These are phyloP conservation scores for Coniochaeta pulveracea DNA, from an alignment of 2,329 filamentous ascomycete species.

Conservation along the genomic window DNA sequence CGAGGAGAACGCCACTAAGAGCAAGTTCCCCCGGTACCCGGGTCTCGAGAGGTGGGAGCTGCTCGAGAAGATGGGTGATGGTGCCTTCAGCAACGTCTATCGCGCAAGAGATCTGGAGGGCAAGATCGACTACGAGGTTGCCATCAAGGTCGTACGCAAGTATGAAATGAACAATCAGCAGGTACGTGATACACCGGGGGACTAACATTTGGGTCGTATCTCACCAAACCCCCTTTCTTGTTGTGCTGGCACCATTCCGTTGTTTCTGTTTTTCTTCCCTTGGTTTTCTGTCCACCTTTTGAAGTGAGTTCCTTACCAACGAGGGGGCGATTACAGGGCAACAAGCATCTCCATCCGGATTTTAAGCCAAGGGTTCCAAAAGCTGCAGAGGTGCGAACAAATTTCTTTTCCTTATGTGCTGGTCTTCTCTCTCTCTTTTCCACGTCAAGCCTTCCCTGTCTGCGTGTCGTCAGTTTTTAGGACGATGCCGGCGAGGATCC, in stretches of 20 bases:
- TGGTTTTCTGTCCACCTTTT: constrained; percentile 16
- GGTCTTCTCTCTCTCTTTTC: constrained; percentile 13
- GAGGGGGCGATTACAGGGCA: constrained; percentile 54
- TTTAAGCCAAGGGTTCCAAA: constrained; percentile 84
- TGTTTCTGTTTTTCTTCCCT: constrained; percentile 12
- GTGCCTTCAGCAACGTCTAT: constrained; percentile 98
- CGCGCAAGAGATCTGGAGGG: constrained; percentile 67
- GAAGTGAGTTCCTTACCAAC: too few relatives aligned
- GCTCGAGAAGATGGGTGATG: constrained; percentile 96
- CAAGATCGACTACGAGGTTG: constrained; percentile 66
- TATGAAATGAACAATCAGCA: constrained; percentile 98
- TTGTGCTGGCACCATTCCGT: constrained; percentile 11
- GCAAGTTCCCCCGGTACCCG: constrained; percentile 77
- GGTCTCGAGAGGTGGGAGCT: constrained; percentile 79
- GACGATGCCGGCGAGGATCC: too few relatives aligned
- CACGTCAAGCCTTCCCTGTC: too few relatives aligned
- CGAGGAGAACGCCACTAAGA: constrained; percentile 78
- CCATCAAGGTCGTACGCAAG: constrained; percentile 97
- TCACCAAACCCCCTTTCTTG: constrained; percentile 16
- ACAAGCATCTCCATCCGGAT: constrained; percentile 88
- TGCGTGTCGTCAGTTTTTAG: too few relatives aligned
- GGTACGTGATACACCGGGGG: constrained; percentile 51
- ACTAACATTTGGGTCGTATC: constrained; percentile 4
- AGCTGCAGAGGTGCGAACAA: constrained; percentile 91
- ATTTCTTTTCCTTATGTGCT: constrained; percentile 25